phyloP scores from a whole-genome alignment of 2,329 filamentous ascomycete species.

The Escovopsis sp. region DNA sequence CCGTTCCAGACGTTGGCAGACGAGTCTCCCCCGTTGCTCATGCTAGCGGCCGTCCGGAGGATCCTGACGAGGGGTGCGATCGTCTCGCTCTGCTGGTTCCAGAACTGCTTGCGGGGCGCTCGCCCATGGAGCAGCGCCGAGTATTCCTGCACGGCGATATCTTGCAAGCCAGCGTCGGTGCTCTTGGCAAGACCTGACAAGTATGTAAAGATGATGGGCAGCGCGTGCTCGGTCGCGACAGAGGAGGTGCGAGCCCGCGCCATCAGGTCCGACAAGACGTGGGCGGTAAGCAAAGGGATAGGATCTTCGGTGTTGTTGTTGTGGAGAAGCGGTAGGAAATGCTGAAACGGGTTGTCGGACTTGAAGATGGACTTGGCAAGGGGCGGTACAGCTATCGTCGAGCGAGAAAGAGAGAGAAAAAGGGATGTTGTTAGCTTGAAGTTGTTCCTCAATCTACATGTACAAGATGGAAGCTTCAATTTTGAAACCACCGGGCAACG shows the following conservation, averaged over 20 bases:
- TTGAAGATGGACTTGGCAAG: constrained; percentile 64
- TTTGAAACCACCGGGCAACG: too few relatives aligned
- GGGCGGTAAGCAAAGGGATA: constrained; percentile 78
- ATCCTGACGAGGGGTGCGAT: constrained; percentile 70
- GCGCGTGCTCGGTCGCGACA: constrained; percentile 54
- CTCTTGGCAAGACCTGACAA: constrained; percentile 71
- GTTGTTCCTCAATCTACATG: too few relatives aligned
- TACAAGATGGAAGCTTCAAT: too few relatives aligned
- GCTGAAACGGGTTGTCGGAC: constrained; percentile 63
- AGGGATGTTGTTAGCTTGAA: not conserved
- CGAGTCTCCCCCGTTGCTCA: constrained; percentile 47
- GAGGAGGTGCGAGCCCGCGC: constrained; percentile 48
- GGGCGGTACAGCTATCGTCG: constrained; percentile 54
- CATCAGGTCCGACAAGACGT: constrained; percentile 69
- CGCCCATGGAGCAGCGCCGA: constrained; percentile 67
- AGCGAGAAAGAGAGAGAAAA: not conserved
- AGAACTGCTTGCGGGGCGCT: constrained; percentile 68
- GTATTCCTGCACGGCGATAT: constrained; percentile 87
- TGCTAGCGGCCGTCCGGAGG: constrained; percentile 61
- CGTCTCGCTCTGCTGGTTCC: constrained; percentile 79
- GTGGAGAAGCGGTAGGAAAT: constrained; percentile 74
- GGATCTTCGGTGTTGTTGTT: constrained; percentile 60
- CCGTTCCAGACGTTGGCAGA: constrained; percentile 48
- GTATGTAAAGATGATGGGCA: constrained; percentile 74
- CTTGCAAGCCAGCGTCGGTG: constrained; percentile 77